A percentile compares a stretch with the other conserved stretches of the same genome.
phyloP scores from a whole-genome alignment of 169 alveolate genomes.

The Cryptosporidium muris region DNA sequence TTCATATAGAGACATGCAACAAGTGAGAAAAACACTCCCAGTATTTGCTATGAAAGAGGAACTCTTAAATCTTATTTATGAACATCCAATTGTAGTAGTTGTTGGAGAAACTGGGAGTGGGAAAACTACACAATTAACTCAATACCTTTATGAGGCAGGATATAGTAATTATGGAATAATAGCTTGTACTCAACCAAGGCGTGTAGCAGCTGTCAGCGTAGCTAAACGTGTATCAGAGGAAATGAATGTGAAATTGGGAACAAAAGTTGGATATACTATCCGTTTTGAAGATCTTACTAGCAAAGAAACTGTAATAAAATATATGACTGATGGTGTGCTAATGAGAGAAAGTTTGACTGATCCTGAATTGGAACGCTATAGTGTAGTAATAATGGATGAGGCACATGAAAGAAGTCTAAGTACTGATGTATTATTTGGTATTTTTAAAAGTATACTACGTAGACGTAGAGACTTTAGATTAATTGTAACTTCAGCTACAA shows the following conservation, averaged over 20 bases:
- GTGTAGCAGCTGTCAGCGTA: conserved; percentile 99
- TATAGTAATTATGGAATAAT: conserved; percentile 90
- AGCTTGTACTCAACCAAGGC: conserved; percentile 99
- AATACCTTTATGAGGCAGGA: conserved; percentile 95
- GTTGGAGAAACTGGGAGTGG: conserved; percentile 99
- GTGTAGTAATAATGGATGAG: conserved; percentile 99
- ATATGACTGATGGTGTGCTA: conserved; percentile 99
- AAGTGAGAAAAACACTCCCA: conserved; percentile 79
- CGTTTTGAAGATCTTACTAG: conserved; percentile 99
- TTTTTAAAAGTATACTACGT: conserved; percentile 92
- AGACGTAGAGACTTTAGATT: conserved; percentile 96
- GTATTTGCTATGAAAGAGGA: conserved; percentile 81
- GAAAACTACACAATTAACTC: conserved; percentile 97
- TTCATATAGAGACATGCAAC: not conserved
- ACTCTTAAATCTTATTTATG: conserved; percentile 79
- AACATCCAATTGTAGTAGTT: conserved; percentile 93
- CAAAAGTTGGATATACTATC: conserved; percentile 97
- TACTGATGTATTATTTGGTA: conserved; percentile 99
- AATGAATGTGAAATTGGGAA: conserved; percentile 94
- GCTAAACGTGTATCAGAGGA: conserved; percentile 99
- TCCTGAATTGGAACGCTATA: conserved; percentile 95
- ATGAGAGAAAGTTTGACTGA: conserved; percentile 98
- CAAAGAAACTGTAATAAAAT: conserved; percentile 92
- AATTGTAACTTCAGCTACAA: conserved; percentile 99
- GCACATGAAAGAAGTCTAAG: conserved; percentile 99